These are phyloP conservation scores for Mycena rosella DNA, from an alignment of 768 basidiomycete species.

Conservation along the genomic window DNA sequence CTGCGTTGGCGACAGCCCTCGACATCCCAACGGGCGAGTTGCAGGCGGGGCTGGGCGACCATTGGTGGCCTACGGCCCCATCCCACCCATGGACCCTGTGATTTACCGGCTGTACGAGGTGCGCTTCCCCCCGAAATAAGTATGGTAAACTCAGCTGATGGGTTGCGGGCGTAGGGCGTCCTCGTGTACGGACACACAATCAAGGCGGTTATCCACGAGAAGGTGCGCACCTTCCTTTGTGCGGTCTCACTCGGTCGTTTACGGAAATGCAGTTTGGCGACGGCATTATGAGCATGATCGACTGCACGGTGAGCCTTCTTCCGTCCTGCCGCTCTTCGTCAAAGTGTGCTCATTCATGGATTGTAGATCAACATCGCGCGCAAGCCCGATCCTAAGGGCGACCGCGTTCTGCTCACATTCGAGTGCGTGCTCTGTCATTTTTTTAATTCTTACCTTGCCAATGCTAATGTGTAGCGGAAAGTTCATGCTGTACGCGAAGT, in stretches of 20 bases:
- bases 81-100: conserved; percentile 83
- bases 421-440: conserved; percentile 65
- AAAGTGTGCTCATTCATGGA: background rate
- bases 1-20: conserved; percentile 62
- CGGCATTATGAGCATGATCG: conserved; percentile 92
- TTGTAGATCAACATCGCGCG: conserved; percentile 63
- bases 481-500: background rate
- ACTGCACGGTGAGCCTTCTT: conserved; percentile 63
- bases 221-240: conserved; percentile 53
- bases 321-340: background rate
- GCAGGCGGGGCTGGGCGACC: conserved; percentile 63
- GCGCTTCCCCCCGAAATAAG: no score
- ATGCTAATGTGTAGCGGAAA: background rate
- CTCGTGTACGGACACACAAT: conserved; percentile 85
- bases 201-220: conserved; percentile 87
- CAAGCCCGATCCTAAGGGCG: conserved; percentile 83
- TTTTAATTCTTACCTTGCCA: background rate
- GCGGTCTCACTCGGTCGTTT: background rate
- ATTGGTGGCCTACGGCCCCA: conserved; percentile 83
- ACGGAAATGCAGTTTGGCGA: conserved; percentile 76
- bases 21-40: conserved; percentile 58
- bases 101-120: conserved; percentile 89
- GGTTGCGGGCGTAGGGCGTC: conserved; percentile 60
- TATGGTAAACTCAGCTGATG: no score
- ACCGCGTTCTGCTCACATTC: conserved; percentile 83